Evolutionary conservation across 441 rosid species (phyloP).

Genomic region (Melastoma candidum): DNA sequence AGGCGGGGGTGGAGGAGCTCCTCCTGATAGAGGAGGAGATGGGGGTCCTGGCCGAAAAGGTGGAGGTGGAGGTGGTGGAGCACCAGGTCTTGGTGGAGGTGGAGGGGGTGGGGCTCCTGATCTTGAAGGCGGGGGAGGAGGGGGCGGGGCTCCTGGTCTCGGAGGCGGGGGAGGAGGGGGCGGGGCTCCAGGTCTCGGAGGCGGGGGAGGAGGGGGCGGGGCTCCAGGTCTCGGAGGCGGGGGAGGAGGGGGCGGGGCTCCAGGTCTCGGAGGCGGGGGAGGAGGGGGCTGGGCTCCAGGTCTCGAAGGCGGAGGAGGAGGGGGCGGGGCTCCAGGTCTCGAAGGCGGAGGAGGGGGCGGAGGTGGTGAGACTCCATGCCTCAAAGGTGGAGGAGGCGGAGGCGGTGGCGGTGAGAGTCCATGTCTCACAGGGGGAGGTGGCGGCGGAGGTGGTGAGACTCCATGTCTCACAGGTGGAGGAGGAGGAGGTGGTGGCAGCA

Average conservation of each 20-base stretch:
- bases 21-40: conserved; percentile 24
- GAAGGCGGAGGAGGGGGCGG: conserved; percentile 8
- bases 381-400: conserved; percentile 14
- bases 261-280: conserved; percentile 5
- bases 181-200: conserved; percentile 3
- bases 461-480: conserved; percentile 10
- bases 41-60: conserved; percentile 4
- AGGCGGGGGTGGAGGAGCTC: conserved; percentile 37
- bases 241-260: conserved; percentile 9
- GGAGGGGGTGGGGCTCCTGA: conserved; percentile 16
- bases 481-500: conserved; percentile 17
- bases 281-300: conserved; percentile 15
- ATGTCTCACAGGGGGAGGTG: background rate
- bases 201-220: background rate
- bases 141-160: conserved; percentile 7
- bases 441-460: background rate
- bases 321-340: conserved; percentile 14
- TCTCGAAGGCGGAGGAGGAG: conserved; percentile 15
- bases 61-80: conserved; percentile 29
- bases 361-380: background rate
- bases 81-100: conserved; percentile 14
- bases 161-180: conserved; percentile 4
- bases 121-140: background rate
- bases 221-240: conserved; percentile 16
- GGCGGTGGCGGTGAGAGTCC: conserved; percentile 16